phyloP scores from a whole-genome alignment of 305 asterid species.

The Solanum hybrid region DNA sequence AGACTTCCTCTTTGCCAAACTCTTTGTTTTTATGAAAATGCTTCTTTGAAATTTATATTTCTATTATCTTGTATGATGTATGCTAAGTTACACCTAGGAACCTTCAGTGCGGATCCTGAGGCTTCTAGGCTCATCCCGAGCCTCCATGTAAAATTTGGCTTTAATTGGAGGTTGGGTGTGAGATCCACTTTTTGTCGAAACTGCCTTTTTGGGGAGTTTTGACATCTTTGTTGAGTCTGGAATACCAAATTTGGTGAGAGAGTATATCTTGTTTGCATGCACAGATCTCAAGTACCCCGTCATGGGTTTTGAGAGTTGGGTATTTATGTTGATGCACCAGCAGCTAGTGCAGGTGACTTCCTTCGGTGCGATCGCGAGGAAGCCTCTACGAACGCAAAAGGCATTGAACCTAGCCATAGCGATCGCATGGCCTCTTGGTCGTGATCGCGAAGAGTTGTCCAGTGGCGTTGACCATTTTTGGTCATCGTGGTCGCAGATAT shows the following conservation, averaged over 20 bases:
- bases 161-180: too few relatives aligned
- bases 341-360: neutral
- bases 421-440: neutral
- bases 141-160: too few relatives aligned
- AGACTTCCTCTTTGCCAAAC: too few relatives aligned
- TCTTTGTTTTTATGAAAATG: too few relatives aligned
- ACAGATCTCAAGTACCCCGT: neutral
- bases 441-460: neutral
- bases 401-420: neutral
- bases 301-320: neutral
- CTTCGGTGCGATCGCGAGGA: neutral
- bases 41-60: too few relatives aligned
- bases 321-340: neutral
- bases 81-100: too few relatives aligned
- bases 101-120: too few relatives aligned
- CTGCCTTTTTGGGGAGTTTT: neutral
- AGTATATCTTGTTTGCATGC: neutral
- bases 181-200: neutral
- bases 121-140: too few relatives aligned
- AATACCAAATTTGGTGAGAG: neutral
- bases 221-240: neutral
- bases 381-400: neutral
- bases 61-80: too few relatives aligned
- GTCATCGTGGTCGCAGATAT: neutral
- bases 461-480: neutral